Evolutionary conservation across 306 rosid genomes (phyloP).

Genomic region (Acacia acuminata): DNA sequence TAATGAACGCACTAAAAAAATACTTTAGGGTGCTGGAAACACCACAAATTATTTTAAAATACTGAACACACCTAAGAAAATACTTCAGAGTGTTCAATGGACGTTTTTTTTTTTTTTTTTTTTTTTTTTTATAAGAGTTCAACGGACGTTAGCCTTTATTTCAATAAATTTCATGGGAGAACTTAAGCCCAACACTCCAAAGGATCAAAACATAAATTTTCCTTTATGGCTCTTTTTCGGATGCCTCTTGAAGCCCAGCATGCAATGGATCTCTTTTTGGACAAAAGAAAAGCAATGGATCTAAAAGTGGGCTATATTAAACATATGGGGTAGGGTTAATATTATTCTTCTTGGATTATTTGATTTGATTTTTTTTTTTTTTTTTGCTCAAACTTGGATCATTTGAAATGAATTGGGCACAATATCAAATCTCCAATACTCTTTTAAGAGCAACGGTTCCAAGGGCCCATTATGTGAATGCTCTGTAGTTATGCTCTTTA

Average conservation of each 20-base stretch:
- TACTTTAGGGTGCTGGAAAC: too few relatives aligned
- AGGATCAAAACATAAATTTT: too few relatives aligned
- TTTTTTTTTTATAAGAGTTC: too few relatives aligned
- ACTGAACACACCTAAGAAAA: too few relatives aligned
- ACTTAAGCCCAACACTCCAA: neutral
- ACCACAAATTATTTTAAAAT: too few relatives aligned
- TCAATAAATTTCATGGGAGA: neutral
- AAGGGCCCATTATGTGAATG: neutral
- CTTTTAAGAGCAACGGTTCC: neutral
- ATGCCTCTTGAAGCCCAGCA: neutral
- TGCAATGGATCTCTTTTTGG: too few relatives aligned
- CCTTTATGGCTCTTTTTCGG: neutral
- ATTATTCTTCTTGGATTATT: neutral
- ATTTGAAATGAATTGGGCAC: neutral
- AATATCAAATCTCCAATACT: neutral
- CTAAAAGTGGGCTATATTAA: neutral
- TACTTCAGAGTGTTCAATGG: too few relatives aligned
- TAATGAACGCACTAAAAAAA: too few relatives aligned
- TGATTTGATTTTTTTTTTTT: too few relatives aligned
- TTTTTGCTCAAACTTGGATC: too few relatives aligned
- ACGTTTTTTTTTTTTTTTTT: too few relatives aligned
- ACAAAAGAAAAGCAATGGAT: neutral
- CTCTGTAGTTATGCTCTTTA: neutral
- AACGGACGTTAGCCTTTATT: too few relatives aligned
- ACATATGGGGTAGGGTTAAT: neutral